Conservation (phyloP, 805 yeast genomes). For the Sungouiozyma intestinalis region DNA sequence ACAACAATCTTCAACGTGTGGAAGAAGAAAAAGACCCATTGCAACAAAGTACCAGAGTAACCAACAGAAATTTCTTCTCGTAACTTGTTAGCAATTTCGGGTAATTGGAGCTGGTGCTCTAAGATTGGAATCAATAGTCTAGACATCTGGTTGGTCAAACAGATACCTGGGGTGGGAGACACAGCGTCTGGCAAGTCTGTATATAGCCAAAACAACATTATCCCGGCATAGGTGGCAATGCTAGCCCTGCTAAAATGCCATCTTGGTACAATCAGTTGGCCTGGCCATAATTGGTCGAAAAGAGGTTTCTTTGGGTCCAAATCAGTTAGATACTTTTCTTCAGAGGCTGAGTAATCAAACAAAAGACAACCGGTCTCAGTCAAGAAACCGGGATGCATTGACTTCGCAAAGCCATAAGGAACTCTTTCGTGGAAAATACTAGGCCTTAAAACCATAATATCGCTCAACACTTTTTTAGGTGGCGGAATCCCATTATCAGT, state of each 20-base stretch:
- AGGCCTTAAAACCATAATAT: conserved; percentile 65
- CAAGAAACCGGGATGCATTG: conserved; percentile 59
- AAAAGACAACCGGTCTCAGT: conserved; percentile 76
- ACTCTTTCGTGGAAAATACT: conserved; percentile 53
- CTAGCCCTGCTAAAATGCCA: conserved; percentile 19
- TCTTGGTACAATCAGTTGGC: conserved; percentile 58
- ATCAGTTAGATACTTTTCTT: conserved; percentile 34
- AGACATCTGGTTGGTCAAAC: conserved; percentile 54
- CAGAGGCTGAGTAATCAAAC: conserved; percentile 49
- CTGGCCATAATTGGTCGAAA: conserved; percentile 72
- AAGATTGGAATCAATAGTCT: conserved; percentile 24
- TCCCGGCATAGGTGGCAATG: conserved; percentile 8
- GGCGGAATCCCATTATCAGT: conserved; percentile 14
- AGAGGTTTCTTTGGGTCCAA: conserved; percentile 41
- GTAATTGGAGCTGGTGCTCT: conserved; percentile 29
- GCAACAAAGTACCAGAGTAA: conserved; percentile 37
- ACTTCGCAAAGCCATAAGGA: conserved; percentile 55
- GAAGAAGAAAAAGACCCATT: conserved; percentile 57
- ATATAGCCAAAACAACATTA: conserved; percentile 66
- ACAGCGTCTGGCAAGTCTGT: conserved; percentile 85
- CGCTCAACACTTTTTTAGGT: conserved; percentile 31
- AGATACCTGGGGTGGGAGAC: conserved; percentile 87
- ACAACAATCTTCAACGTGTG: conserved; percentile 54
- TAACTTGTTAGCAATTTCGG: conserved; percentile 37
- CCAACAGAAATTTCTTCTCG: conserved; percentile 38